Percentiles rank a stretch among this genome's conserved stretches.
These are phyloP conservation scores for Crithidia thermophila DNA, from an alignment of 208 protist species.

Conservation along the genomic window DNA sequence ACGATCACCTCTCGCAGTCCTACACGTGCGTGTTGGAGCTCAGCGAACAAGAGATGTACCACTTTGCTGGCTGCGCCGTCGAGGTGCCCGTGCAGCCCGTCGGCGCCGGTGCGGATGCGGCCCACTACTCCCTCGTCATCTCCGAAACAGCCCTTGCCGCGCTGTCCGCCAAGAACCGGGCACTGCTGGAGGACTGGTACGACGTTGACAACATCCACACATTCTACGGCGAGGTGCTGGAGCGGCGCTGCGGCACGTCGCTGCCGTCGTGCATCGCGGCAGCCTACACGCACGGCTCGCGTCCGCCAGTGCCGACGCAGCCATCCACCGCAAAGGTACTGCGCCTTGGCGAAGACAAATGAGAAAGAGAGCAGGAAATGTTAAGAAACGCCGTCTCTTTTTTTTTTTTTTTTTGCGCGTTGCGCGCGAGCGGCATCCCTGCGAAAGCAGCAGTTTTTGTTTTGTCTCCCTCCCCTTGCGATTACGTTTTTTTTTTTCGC, in stretches of 20 bases:
- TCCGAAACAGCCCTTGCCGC: conserved; percentile 51
- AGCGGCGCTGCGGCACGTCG: conserved; percentile 62
- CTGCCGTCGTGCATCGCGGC: conserved; percentile 50
- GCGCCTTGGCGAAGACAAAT: conserved; percentile 23
- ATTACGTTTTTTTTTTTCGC: no score
- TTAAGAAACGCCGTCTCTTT: neutral
- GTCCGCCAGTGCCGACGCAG: conserved; percentile 36
- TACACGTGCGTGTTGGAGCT: conserved; percentile 69
- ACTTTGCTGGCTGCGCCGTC: conserved; percentile 65
- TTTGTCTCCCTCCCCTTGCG: no score
- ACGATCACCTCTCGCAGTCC: conserved; percentile 50
- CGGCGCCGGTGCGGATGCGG: neutral
- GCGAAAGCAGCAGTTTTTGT: neutral
- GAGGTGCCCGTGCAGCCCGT: conserved; percentile 37
- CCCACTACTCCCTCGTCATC: conserved; percentile 49
- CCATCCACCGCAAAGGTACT: conserved; percentile 33
- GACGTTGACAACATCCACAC: conserved; percentile 57
- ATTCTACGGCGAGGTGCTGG: conserved; percentile 63
- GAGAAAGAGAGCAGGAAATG: neutral
- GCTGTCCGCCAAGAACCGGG: conserved; percentile 32
- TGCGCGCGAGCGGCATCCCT: neutral
- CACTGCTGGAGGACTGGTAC: conserved; percentile 58
- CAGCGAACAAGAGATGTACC: conserved; percentile 49
- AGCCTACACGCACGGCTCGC: conserved; percentile 52
- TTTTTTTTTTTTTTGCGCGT: neutral